phyloP scores from a whole-genome alignment of 129 eudicot genomes.

The Flaveria linearis region DNA sequence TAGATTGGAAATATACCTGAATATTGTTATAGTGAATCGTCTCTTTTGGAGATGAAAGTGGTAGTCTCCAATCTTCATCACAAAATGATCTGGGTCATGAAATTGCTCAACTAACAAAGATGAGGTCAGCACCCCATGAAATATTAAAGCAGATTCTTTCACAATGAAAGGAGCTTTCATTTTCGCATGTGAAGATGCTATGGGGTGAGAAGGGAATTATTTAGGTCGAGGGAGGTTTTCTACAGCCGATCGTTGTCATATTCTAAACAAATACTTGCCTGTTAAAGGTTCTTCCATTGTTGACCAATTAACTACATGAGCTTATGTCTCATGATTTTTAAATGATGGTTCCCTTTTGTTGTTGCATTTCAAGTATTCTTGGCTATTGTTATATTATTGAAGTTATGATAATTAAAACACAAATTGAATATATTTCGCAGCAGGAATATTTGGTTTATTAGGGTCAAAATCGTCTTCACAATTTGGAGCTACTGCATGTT shows the following conservation, averaged over 20 bases:
- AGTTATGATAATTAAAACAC: constrained; percentile 3
- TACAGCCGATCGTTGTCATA: constrained; percentile 60
- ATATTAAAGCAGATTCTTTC: constrained; percentile 48
- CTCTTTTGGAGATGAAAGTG: constrained; percentile 35
- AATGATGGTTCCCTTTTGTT: constrained; percentile 54
- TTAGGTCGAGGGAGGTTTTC: constrained; percentile 84
- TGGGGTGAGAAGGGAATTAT: constrained; percentile 79
- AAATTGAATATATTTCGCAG: neutral
- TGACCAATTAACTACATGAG: constrained; percentile 74
- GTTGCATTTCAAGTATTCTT: constrained; percentile 15
- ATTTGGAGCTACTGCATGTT: neutral
- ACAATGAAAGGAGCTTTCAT: constrained; percentile 43
- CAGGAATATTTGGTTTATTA: neutral
- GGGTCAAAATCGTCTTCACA: neutral
- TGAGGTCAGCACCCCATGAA: constrained; percentile 61
- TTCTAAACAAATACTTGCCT: constrained; percentile 71
- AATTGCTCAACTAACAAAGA: constrained; percentile 71
- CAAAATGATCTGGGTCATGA: constrained; percentile 51
- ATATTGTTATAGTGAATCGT: constrained; percentile 42
- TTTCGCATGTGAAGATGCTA: constrained; percentile 76
- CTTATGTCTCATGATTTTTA: constrained; percentile 89
- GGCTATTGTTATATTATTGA: neutral
- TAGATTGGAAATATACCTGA: constrained; percentile 62
- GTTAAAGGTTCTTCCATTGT: constrained; percentile 56
- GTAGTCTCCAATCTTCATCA: constrained; percentile 27